Percentiles rank a stretch among this genome's conserved stretches.
Conservation (phyloP, 2,329 filamentous ascomycete species). For the Aspergillus proliferans region DNA sequence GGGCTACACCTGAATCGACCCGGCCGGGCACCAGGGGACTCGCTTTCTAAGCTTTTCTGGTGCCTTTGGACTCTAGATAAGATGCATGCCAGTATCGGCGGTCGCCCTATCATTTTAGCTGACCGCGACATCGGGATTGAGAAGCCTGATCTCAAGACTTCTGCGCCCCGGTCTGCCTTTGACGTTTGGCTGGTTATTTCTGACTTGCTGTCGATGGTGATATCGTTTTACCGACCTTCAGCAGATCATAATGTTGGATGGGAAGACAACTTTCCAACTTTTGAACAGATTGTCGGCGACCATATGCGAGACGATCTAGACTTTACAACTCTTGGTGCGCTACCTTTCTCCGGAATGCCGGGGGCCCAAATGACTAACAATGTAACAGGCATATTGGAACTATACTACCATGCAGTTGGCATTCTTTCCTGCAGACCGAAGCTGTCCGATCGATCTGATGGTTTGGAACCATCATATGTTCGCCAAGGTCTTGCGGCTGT, state of each 20-base stretch:
- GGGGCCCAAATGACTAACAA: not conserved
- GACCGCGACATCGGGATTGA: constrained; percentile 36
- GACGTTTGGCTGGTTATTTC: constrained; percentile 34
- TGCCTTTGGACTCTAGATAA: constrained; percentile 38
- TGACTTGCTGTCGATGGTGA: constrained; percentile 32
- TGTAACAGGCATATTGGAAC: constrained; percentile 33
- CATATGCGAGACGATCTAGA: constrained; percentile 20
- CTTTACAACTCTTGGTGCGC: constrained; percentile 23
- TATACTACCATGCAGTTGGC: constrained; percentile 53
- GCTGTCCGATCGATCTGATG: constrained; percentile 31
- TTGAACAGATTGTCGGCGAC: constrained; percentile 28
- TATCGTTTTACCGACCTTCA: constrained; percentile 35
- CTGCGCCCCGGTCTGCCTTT: constrained; percentile 20
- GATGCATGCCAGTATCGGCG: constrained; percentile 36
- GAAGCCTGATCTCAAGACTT: constrained; percentile 18
- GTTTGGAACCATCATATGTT: constrained; percentile 46
- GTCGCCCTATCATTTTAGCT: constrained; percentile 33
- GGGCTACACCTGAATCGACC: constrained; percentile 36
- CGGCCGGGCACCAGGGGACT: constrained; percentile 22
- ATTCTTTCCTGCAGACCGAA: constrained; percentile 51
- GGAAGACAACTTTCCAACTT: constrained; percentile 34
- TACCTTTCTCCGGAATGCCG: not conserved
- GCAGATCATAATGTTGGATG: constrained; percentile 29
- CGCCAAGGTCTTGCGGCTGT: constrained; percentile 52
- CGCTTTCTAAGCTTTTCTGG: constrained; percentile 33